Conservation (phyloP, 2,329 filamentous ascomycete species). For the Colletotrichum orbiculare region DNA sequence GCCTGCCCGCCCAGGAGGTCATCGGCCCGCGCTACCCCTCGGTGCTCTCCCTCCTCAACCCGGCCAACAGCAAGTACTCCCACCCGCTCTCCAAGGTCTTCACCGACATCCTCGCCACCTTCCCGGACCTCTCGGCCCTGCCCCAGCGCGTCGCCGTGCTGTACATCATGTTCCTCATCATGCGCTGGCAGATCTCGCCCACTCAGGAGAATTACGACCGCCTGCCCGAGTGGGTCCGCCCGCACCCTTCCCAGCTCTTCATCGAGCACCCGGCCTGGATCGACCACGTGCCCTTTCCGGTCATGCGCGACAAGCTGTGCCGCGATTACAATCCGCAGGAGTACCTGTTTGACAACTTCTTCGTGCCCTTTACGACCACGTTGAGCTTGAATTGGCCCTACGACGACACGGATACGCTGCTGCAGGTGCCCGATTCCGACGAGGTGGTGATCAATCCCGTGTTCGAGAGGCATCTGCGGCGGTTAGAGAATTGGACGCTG, state of each 20-base stretch:
- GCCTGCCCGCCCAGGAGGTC: slow-evolving; percentile 71
- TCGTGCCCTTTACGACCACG: slow-evolving; percentile 82
- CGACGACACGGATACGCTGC: slow-evolving; percentile 75
- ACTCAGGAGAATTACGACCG: slow-evolving; percentile 83
- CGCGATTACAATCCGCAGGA: slow-evolving; percentile 57
- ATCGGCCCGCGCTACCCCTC: slow-evolving; percentile 83
- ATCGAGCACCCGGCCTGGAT: slow-evolving; percentile 82
- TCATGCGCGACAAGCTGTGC: slow-evolving; percentile 76
- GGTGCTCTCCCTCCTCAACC: slow-evolving; percentile 82
- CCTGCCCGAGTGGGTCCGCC: slow-evolving; percentile 78
- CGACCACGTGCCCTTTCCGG: slow-evolving; percentile 83
- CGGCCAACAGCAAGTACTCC: slow-evolving; percentile 68
- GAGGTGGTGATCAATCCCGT: slow-evolving; percentile 86
- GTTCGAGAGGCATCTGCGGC: slow-evolving; percentile 82
- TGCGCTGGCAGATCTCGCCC: slow-evolving; percentile 87
- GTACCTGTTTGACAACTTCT: slow-evolving; percentile 82
- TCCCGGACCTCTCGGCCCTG: slow-evolving; percentile 80
- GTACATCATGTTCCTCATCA: slow-evolving; percentile 87
- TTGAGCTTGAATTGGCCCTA: slow-evolving; percentile 88
- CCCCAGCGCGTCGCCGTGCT: slow-evolving; percentile 86
- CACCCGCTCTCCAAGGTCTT: slow-evolving; percentile 88
- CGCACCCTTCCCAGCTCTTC: slow-evolving; percentile 73
- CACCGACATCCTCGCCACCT: slow-evolving; percentile 86
- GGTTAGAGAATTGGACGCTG: slow-evolving; percentile 84
- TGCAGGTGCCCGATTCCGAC: slow-evolving; percentile 66